Conservation (phyloP, 345 rosid genomes). For the Eutrema heterophyllum region DNA sequence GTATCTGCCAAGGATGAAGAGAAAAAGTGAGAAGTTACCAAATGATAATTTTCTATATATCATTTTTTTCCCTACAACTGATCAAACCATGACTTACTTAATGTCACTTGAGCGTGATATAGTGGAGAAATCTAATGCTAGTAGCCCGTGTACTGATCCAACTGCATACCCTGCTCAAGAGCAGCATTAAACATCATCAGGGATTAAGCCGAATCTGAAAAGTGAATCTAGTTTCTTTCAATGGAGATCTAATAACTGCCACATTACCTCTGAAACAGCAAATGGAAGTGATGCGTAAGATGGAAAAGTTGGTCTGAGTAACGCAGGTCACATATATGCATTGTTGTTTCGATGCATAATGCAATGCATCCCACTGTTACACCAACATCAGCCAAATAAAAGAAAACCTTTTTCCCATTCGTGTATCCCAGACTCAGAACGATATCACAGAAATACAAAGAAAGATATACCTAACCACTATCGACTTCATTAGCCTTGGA, state of each 20-base stretch:
- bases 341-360: too few relatives aligned
- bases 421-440: too few relatives aligned
- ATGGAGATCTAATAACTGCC: too few relatives aligned
- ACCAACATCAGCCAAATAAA: too few relatives aligned
- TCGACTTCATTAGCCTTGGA: too few relatives aligned
- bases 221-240: not conserved
- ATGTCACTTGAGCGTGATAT: not conserved
- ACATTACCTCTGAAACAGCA: too few relatives aligned
- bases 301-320: not conserved
- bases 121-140: not conserved
- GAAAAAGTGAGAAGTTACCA: not conserved
- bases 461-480: too few relatives aligned
- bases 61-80: not conserved
- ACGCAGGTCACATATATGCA: slow-evolving; percentile 42
- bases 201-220: not conserved
- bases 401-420: too few relatives aligned
- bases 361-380: too few relatives aligned
- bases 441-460: too few relatives aligned
- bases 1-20: slow-evolving; percentile 28
- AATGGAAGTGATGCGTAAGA: slow-evolving; percentile 24
- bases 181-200: not conserved
- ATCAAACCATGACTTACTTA: not conserved
- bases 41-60: not conserved
- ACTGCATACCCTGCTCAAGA: not conserved
- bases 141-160: not conserved